Base-by-base conservation (phyloP, 2,329 filamentous ascomycete species). In the Triangularia verruculosa region DNA sequence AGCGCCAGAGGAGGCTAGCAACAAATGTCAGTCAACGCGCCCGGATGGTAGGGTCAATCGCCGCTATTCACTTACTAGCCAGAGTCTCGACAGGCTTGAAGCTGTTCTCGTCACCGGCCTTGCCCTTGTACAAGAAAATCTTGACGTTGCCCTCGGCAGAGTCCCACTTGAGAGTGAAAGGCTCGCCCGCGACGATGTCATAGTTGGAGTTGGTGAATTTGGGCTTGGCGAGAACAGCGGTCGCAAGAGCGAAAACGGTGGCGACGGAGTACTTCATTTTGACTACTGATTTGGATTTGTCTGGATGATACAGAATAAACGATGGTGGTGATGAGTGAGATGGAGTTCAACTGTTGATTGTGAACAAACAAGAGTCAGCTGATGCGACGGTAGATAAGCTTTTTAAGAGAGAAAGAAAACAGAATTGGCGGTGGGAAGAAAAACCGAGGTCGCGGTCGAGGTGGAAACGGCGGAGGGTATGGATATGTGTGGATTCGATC, bases 141-240 rank as follows among this genome's bases (percentile, higher is more conserved):
- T 76, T 79, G 64, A 82, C 79, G 12, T 78, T 73, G 43, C 79
- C 79, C 3, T 65, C 59, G 32, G 76, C 77, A 27, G 73, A 74
- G 57, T 65, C 32, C 80, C 80, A 83, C 59, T 72, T 79, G 64
- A 83, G 73, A 61, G 72, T 75, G 72, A 82, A 82, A 59, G 78
- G 70, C 70, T 73, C 28, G 66, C 78, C 79, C 62, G 75, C 74
- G 51, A 65, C 52, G 61, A 82, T 66, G 34, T 70, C 39, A 61
- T 69, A 75, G 30, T 54, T 57, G 60, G 59, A 65, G 71, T 76
- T 77, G 70, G 72, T 73, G 63, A 77, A 70, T 9, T 64, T 43
- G 56, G 72, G 71, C 61, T 65, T 59, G 61, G 72, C 75, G 61
- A 69, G 61, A 61, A 62, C 74, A 22, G 70, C 67, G 68, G 75